Conservation (phyloP, 2,329 filamentous ascomycete genomes). For the Trematosphaeria pertusa region DNA sequence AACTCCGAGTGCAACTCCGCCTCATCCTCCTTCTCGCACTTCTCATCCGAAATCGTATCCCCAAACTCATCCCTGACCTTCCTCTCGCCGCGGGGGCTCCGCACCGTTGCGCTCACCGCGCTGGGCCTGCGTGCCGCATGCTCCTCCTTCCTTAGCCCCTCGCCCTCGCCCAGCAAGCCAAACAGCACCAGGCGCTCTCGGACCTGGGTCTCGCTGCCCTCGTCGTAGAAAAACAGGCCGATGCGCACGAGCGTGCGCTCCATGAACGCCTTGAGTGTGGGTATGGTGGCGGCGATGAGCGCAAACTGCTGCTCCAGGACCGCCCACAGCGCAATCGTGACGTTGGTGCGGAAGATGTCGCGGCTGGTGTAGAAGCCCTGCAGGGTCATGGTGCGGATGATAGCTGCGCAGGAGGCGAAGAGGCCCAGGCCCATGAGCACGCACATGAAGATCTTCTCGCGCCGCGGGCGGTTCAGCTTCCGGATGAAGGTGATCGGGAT, state of each 20-base stretch:
- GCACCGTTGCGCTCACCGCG: not conserved
- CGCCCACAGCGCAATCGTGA: conserved; percentile 29
- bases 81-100: not conserved
- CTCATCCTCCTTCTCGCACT: conserved; percentile 3
- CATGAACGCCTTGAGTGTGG: conserved; percentile 33
- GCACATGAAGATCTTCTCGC: conserved; percentile 32
- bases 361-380: conserved; percentile 19
- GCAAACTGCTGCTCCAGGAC: conserved; percentile 34
- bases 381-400: conserved; percentile 28
- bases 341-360: conserved; percentile 30
- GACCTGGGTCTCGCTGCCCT: conserved; percentile 17
- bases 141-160: conserved; percentile 1
- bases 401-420: conserved; percentile 28
- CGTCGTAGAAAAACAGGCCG: conserved; percentile 24
- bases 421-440: conserved; percentile 32
- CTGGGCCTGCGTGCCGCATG: not conserved
- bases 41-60: not conserved
- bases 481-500: conserved; percentile 32
- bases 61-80: conserved; percentile 4
- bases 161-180: conserved; percentile 18
- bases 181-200: conserved; percentile 14
- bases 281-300: conserved; percentile 36
- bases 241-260: conserved; percentile 11
- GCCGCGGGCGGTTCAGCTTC: conserved; percentile 24
- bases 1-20: no score